These are phyloP conservation scores for Microdochium bolleyi DNA, from an alignment of 2,329 filamentous ascomycete species.

Conservation along the genomic window DNA sequence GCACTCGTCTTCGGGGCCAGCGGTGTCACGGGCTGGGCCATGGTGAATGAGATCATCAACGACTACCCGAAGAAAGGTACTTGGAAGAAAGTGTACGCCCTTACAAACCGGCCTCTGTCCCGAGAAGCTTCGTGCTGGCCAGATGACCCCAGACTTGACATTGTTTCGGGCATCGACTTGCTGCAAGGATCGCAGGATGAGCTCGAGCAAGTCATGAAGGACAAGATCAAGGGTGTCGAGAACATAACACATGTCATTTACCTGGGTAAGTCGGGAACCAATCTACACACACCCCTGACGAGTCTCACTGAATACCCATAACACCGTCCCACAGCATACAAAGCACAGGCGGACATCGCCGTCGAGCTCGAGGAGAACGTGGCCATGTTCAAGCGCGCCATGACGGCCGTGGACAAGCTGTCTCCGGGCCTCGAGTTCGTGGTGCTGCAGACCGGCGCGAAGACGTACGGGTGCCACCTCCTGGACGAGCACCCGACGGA, in stretches of 20 bases:
- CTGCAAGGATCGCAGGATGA: slow-evolving; percentile 16
- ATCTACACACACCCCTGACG: no score
- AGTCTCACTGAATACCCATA: no score
- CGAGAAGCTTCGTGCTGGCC: slow-evolving; percentile 19
- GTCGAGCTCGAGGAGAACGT: slow-evolving; percentile 25
- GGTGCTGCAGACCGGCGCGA: slow-evolving; percentile 31
- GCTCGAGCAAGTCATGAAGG: slow-evolving; percentile 22
- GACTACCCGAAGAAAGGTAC: slow-evolving; percentile 33
- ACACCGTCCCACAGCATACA: no score
- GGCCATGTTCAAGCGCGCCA: slow-evolving; percentile 25
- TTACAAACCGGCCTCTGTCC: slow-evolving; percentile 33
- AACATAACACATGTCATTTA: slow-evolving; percentile 35
- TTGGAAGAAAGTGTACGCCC: slow-evolving; percentile 34
- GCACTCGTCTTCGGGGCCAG: slow-evolving; percentile 24
- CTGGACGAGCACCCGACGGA: slow-evolving; percentile 15
- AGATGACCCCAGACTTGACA: slow-evolving; percentile 17
- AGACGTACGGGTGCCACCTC: slow-evolving; percentile 25
- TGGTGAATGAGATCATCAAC: slow-evolving; percentile 36
- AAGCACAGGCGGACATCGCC: slow-evolving; percentile 20
- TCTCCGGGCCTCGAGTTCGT: slow-evolving; percentile 27
- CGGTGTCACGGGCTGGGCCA: slow-evolving; percentile 40
- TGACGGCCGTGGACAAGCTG: slow-evolving; percentile 27
- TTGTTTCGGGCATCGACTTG: slow-evolving; percentile 25
- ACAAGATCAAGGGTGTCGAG: slow-evolving; percentile 23
- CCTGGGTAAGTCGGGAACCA: slow-evolving; percentile 16